A percentile compares a stretch with the other conserved stretches of the same genome.
Evolutionary conservation across 768 basidiomycete species (phyloP).

Genomic region (Lanmaoa pseudosensibilis): DNA sequence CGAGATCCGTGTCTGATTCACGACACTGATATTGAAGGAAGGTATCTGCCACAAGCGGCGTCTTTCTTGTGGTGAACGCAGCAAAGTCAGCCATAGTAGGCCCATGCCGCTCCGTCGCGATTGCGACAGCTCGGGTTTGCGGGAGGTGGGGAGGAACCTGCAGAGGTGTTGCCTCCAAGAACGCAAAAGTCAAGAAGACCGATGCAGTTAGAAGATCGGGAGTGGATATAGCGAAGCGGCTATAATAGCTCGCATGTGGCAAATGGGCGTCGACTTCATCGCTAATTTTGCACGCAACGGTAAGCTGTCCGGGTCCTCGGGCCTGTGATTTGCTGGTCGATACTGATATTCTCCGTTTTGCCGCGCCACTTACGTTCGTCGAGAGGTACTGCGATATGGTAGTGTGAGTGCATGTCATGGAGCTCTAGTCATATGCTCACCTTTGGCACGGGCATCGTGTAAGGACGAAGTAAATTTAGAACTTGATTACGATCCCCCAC

Average conservation of each 20-base stretch:
- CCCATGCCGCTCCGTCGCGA: slow-evolving; percentile 44
- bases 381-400: slow-evolving; percentile 25
- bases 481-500: slow-evolving; percentile 42
- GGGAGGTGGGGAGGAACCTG: slow-evolving; percentile 53
- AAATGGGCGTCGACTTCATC: slow-evolving; percentile 11
- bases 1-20: slow-evolving; percentile 34
- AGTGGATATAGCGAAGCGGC: slow-evolving; percentile 23
- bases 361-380: slow-evolving; percentile 29
- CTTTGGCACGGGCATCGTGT: slow-evolving; percentile 31
- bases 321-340: slow-evolving; percentile 24
- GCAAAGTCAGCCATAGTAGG: slow-evolving; percentile 57
- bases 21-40: slow-evolving; percentile 26
- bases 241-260: slow-evolving; percentile 20
- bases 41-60: slow-evolving; percentile 51
- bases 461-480: slow-evolving; percentile 43
- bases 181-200: slow-evolving; percentile 52
- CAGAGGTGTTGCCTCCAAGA: slow-evolving; percentile 47
- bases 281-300: slow-evolving; percentile 6
- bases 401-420: slow-evolving; percentile 11
- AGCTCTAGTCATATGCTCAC: slow-evolving; percentile 25
- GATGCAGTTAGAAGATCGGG: slow-evolving; percentile 45
- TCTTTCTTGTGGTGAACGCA: slow-evolving; percentile 41
- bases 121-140: slow-evolving; percentile 45
- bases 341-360: slow-evolving; percentile 13
- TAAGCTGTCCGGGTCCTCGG: slow-evolving; percentile 17